Evolutionary conservation across 1,139 yeast genomes (phyloP), one percentile per base, ranked within the genome.

Genomic region (Suhomyces terraborum): DNA sequence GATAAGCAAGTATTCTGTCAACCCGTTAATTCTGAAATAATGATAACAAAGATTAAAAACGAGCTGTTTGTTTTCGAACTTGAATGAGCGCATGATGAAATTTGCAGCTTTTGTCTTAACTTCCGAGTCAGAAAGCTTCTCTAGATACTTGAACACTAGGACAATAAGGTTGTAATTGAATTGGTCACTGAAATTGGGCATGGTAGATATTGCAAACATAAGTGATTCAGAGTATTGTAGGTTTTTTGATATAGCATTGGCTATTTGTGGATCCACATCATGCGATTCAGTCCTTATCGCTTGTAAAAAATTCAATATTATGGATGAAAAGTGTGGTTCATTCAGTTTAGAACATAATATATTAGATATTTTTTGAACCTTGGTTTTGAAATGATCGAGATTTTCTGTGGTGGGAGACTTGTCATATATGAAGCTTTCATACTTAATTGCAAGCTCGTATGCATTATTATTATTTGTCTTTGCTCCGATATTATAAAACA

Each of bases 11-110:
- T 24, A 16, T 6, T 45, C 45, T 2, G 41, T 45, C 6, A 63
- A 38, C 2, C 64, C 67, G 38, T 54, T 52, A 3, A 56, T 38
- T 22, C 46, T 49, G 36, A 52, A 61, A 38, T 63, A 63, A 23
- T 54, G 47, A 44, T 56, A 64, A 3, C 44, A 33, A 4, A 55
- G 42, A 10, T 49, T 20, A 6, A 48, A 35, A 12, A 44, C 36
- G 22, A 52, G 43, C 6, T 43, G 32, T 5, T 35, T 35, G 36
- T 56, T 47, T 3, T 35, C 30, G 13, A 59, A 35, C 1, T 32
- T 10, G 20, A 55, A 32, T 25, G 34, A 35, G n/a, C 46, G 26
- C 33, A 54, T 47, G 4, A 60, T 38, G 9, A 41, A 35, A 36
- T 58, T 57, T 7, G 51, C 43, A 10, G 53, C 38, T 4, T 24